Base-by-base conservation (phyloP, 2,329 filamentous ascomycete species). In the Diplocarpon rosae region DNA sequence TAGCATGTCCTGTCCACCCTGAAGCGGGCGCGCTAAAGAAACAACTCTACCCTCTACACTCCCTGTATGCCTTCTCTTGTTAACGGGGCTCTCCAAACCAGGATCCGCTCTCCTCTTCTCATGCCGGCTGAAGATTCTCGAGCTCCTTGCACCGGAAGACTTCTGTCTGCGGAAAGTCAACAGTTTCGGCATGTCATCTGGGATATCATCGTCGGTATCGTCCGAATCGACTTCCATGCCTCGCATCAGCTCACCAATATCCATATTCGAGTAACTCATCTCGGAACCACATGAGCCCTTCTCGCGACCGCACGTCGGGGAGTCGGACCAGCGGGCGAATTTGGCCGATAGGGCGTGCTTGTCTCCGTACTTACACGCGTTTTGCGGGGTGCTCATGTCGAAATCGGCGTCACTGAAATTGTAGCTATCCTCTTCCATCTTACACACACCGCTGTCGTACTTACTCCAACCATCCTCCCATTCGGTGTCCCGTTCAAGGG, bases 141-240 rank as follows among this genome's bases (percentile, higher is more conserved):
- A 37, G 24, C 27, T 24, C n/a, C 33, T 12, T 6, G 30, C 29
- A n/a, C n/a, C 16, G 14, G 40, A 32, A 2, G 24, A 30, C 17
- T 32, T 32, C n/a, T 10, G 29, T 10, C 14, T 42, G 10, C 14
- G 40, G 15, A 28, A 27, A 14, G 20, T 20, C 12, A 35, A 13
- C 11, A 36, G 29, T 20, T 33, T 28, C 3, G 40, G 13, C 13
- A 37, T 31, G 12, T 42, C 40, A 12, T 42, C 40, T 2, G 13
- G 28, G 8, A 36, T 27, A 9, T 42, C 34, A 17, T 42, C 28
- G 5, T 42, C 40, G 12, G 33, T 37, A 14, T 42, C 40, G 14
- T 42, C 40, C n/a, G 33, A 42, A 16, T 42, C 28, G 6, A 37
- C 27, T 11, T 42, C 40, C 40, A 42, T 42, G 20, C 27, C 40